phyloP scores from a whole-genome alignment of 164 flowering plant species.

The Stephania yunnanensis region DNA sequence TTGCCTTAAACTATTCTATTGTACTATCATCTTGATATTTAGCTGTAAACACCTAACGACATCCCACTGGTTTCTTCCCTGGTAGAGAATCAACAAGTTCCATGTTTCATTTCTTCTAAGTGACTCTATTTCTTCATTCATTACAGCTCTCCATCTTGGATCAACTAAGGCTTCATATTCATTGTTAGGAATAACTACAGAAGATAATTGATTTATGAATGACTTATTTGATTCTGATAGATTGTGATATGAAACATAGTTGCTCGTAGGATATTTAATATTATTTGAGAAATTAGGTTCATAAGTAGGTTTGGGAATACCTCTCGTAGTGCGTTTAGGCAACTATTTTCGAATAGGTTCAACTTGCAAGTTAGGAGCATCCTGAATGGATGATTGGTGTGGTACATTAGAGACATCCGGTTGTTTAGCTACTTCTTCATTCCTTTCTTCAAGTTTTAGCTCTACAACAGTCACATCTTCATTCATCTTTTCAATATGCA shows the following conservation, averaged over 20 bases:
- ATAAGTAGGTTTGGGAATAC: background rate
- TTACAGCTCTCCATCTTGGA: background rate
- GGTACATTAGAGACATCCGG: no score
- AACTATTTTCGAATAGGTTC: background rate
- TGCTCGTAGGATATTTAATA: background rate
- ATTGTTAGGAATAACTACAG: background rate
- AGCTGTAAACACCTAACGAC: background rate
- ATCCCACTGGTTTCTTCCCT: slow-evolving; percentile 3
- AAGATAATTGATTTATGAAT: slow-evolving; percentile 4
- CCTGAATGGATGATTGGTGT: background rate
- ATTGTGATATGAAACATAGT: background rate
- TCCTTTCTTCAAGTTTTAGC: no score
- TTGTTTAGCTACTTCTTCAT: no score
- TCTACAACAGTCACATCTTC: no score
- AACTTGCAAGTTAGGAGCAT: background rate
- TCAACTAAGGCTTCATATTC: background rate
- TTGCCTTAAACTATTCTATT: background rate
- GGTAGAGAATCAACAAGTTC: background rate
- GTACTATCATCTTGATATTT: background rate
- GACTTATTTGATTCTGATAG: slow-evolving; percentile 2
- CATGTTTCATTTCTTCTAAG: background rate
- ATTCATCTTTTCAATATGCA: no score
- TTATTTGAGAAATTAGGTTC: background rate
- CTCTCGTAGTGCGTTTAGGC: background rate
- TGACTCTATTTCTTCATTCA: background rate